Evolutionary conservation across 164 flowering plant genomes (phyloP).

Genomic region (Annona squamosa): DNA sequence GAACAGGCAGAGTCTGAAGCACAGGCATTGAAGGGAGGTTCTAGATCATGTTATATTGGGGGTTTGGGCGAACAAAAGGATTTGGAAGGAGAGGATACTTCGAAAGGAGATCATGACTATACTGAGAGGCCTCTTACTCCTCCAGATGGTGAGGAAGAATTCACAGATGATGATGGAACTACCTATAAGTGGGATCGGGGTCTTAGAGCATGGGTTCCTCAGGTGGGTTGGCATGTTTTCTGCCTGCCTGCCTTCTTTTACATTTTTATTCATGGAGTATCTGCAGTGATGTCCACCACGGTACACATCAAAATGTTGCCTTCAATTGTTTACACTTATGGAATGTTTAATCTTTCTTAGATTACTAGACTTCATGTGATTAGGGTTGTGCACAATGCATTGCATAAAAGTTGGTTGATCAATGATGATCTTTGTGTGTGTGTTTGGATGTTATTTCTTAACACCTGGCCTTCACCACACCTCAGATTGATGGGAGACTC

Average conservation of each 20-base stretch:
- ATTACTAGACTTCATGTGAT: too few relatives aligned
- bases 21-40: slow-evolving; percentile 27
- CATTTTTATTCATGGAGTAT: background rate
- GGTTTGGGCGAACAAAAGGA: slow-evolving; percentile 15
- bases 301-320: background rate
- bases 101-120: slow-evolving; percentile 22
- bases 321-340: background rate
- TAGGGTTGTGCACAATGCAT: background rate
- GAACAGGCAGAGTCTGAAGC: slow-evolving; percentile 54
- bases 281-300: background rate
- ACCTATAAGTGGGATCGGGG: slow-evolving; percentile 76
- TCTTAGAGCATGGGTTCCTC: slow-evolving; percentile 93
- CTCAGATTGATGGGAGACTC: background rate
- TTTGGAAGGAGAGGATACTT: slow-evolving; percentile 11
- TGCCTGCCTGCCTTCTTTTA: background rate
- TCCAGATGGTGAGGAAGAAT: slow-evolving; percentile 94
- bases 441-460: background rate
- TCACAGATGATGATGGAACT: slow-evolving; percentile 97
- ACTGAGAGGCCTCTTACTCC: slow-evolving; percentile 61
- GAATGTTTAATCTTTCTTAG: too few relatives aligned
- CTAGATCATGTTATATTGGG: slow-evolving; percentile 13
- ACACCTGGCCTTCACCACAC: background rate
- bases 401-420: background rate
- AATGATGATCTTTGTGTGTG: background rate
- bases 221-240: slow-evolving; percentile 41